Conservation (phyloP, 148 eudicot genomes). For the Pouteria glomerata region DNA sequence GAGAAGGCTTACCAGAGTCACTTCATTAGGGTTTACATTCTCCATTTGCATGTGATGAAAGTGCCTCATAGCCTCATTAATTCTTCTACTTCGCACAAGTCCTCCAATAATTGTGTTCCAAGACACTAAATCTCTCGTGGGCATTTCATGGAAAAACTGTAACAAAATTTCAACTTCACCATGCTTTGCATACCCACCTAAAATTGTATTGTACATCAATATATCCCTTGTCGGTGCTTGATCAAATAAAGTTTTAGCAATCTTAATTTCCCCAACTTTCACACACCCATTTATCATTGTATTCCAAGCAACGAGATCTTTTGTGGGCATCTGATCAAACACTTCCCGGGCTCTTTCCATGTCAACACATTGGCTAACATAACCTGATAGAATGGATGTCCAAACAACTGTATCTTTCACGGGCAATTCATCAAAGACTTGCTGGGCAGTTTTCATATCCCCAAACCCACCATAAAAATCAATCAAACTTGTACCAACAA, state of each 20-base stretch:
- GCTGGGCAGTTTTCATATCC: conserved; percentile 1
- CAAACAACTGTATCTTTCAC: conserved; percentile 13
- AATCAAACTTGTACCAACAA: conserved; percentile 23
- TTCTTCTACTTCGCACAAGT: conserved; percentile 9
- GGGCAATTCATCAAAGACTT: conserved; percentile 20
- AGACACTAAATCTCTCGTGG: conserved; percentile 22
- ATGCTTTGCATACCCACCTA: conserved; percentile 18
- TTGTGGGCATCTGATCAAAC: conserved; percentile 16
- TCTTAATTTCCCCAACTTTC: conserved; percentile 11
- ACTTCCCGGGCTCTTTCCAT: conserved; percentile 15
- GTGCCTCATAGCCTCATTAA: conserved; percentile 18
- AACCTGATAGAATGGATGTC: conserved; percentile 13
- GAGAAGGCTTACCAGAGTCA: conserved; percentile 16
- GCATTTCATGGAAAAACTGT: conserved; percentile 19
- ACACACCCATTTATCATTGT: conserved; percentile 17
- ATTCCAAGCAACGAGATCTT: conserved; percentile 22
- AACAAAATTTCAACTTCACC: conserved; percentile 16
- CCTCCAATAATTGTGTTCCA: conserved; percentile 26
- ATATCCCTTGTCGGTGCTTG: conserved; percentile 18
- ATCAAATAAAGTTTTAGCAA: conserved; percentile 11
- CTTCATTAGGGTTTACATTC: conserved; percentile 17
- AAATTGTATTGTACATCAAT: conserved; percentile 19
- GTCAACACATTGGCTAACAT: conserved; percentile 9
- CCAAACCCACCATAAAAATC: conserved; percentile 14
- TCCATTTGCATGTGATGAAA: conserved; percentile 16